Conservation (phyloP, 176 grass and related monocot species). For the Lolium perenne region DNA sequence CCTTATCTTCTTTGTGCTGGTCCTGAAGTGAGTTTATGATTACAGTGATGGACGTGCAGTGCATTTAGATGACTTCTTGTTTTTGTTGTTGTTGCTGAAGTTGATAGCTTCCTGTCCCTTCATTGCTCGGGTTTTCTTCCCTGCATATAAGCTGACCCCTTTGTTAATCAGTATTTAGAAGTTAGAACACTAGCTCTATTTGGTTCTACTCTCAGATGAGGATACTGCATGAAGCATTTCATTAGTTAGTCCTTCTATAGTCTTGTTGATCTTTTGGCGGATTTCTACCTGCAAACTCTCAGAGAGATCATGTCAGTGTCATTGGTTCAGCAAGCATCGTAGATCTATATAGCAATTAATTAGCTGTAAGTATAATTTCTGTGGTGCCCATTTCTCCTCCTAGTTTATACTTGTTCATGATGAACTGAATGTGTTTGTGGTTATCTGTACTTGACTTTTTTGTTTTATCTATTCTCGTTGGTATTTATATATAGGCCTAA, state of each 20-base stretch:
- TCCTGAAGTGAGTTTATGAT: constrained; percentile 25
- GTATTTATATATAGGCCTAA: not conserved
- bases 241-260: not conserved
- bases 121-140: constrained; percentile 11
- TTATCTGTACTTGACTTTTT: not conserved
- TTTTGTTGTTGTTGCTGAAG: not conserved
- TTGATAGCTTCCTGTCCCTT: constrained; percentile 31
- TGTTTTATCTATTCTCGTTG: not conserved
- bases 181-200: constrained; percentile 22
- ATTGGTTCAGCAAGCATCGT: not conserved
- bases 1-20: constrained; percentile 43
- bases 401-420: not conserved
- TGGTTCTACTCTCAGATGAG: not conserved
- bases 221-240: not conserved
- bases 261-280: not conserved
- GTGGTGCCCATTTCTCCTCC: not conserved
- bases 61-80: not conserved
- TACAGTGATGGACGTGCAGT: not conserved
- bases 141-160: constrained; percentile 41
- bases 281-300: not conserved
- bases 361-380: not conserved
- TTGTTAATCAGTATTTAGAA: constrained; percentile 25
- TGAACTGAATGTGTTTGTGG: not conserved
- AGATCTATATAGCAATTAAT: not conserved
- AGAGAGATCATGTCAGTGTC: not conserved